A percentile compares a stretch with the other conserved stretches of the same genome.
Evolutionary conservation across 352 stramenopile species (phyloP).

Genomic region (Globisporangium megalacanthum): DNA sequence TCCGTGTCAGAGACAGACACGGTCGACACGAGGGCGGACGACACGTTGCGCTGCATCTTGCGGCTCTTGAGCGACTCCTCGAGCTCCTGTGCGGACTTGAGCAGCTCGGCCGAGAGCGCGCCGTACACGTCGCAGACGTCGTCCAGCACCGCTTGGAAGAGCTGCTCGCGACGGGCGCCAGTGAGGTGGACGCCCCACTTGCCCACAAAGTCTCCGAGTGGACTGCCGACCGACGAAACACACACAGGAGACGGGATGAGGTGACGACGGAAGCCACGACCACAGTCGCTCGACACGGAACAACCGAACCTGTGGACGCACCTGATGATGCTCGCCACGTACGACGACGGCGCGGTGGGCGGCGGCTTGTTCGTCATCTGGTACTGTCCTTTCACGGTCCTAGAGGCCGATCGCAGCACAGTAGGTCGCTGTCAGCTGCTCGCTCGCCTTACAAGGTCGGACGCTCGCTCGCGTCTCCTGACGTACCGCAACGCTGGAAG

Average conservation of each 20-base stretch:
- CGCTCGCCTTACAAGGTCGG: neutral
- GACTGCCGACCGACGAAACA: slow-evolving; percentile 12
- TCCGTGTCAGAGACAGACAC: slow-evolving; percentile 68
- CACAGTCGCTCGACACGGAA: neutral
- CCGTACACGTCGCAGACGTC: slow-evolving; percentile 57
- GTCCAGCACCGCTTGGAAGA: slow-evolving; percentile 50
- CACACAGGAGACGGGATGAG: no score
- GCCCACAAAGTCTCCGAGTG: slow-evolving; percentile 63
- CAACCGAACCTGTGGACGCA: neutral
- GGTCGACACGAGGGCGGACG: slow-evolving; percentile 13
- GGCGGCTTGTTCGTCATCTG: slow-evolving; percentile 87
- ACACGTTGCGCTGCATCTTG: slow-evolving; percentile 64
- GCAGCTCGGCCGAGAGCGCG: slow-evolving; percentile 59
- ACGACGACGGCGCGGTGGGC: slow-evolving; percentile 61
- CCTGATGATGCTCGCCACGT: slow-evolving; percentile 67
- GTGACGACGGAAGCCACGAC: neutral
- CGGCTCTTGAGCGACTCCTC: slow-evolving; percentile 87
- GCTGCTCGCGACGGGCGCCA: slow-evolving; percentile 25
- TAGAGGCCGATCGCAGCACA: slow-evolving; percentile 10
- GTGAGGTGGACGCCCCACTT: slow-evolving; percentile 67
- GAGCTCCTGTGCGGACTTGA: slow-evolving; percentile 73
- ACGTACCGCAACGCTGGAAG: slow-evolving; percentile 71
- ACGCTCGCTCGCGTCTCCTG: neutral
- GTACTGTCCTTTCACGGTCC: slow-evolving; percentile 85
- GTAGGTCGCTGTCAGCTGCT: no score